Evolutionary conservation across 2,329 filamentous ascomycete genomes (phyloP), one percentile per base, ranked within the genome.

Genomic region (Hymenoscyphus albidus): DNA sequence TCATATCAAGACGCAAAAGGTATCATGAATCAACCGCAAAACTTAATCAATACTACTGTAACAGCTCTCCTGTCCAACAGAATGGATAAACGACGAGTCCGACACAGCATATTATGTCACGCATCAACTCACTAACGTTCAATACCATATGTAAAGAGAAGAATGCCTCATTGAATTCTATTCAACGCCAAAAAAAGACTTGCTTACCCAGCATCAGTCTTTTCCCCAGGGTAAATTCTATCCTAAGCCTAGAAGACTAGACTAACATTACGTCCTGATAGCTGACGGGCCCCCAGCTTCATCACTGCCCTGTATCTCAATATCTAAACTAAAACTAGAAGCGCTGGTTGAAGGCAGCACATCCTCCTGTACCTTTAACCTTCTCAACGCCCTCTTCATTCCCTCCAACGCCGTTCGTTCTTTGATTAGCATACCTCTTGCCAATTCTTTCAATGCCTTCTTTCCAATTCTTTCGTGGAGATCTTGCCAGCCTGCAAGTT

Each of bases 401-500:
- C 90, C 88, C 70, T 92, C 92, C 68, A 97, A 79, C 70, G 91
- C 84, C 74, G 91, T 90, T 69, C 85, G 85, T 78, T 99, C 95
- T 62, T 85, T 83, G 3, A 97, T 85, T 32, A 98, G 81, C 84
- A 93, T 93, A 39, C 86, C 86, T 73, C 82, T 85, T 18, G 91
- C 94, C 70, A 96, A 85, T 58, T 92, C 87, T 69, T 83, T 86
- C 67, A 97, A 85, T 35, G 92, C 91, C 65, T 85, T 85, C 66
- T 88, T 81, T 1, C 91, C 93, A 78, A 91, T 87, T 72, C 85
- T 86, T 70, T 92, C 91, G 73, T 96, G 88, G 79, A 93, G 86
- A 51, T 96, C 92, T 73, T 97, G 93, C 92, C 95, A 99, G 16
- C 91, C 93, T 0, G 95, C 95, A 63, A 99, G 77, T 78, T 99